Conservation (phyloP, 2,329 filamentous ascomycete species). For the Diaporthe batatas region DNA sequence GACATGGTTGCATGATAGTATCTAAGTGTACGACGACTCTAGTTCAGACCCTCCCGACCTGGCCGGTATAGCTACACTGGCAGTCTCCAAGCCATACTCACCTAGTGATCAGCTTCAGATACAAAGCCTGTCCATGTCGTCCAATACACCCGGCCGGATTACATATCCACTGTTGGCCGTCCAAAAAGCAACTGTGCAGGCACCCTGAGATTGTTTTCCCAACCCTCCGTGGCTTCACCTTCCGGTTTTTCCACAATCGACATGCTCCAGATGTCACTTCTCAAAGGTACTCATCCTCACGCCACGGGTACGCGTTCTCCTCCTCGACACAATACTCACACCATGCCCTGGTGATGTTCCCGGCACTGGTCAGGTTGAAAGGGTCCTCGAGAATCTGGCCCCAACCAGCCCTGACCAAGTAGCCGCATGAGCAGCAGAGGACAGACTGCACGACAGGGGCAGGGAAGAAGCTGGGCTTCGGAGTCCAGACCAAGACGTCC, state of each 20-base stretch:
- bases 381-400: neutral
- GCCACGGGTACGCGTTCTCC: neutral
- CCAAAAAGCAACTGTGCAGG: neutral
- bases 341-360: neutral
- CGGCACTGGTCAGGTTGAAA: neutral
- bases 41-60: no score
- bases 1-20: no score
- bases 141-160: neutral
- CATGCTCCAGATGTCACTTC: fast-evolving
- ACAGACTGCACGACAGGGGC: fast-evolving
- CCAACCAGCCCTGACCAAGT: neutral
- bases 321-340: neutral
- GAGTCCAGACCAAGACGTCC: neutral
- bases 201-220: neutral
- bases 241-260: neutral
- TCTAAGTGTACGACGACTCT: no score
- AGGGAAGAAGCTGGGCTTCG: neutral
- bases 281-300: neutral
- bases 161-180: neutral
- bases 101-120: no score
- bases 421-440: neutral
- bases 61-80: no score
- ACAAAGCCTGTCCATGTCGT: neutral
- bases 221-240: neutral
- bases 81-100: no score